Base-by-base conservation (phyloP, 306 rosid species). In the Cyamopsis tetragonoloba region DNA sequence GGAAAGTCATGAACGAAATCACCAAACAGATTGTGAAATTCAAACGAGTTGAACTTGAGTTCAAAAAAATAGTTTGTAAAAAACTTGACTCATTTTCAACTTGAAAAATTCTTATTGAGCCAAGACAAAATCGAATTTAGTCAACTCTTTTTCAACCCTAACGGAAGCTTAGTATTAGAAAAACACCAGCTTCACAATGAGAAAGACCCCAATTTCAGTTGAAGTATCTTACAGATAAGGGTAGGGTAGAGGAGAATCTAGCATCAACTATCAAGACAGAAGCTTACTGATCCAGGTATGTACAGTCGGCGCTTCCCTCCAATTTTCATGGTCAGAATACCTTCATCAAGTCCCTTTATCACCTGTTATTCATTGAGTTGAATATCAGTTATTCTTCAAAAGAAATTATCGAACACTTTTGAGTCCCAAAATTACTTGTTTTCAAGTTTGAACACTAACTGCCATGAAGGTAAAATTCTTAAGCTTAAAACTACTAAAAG, bases 261-360 rank as follows among this genome's bases (percentile, higher is more conserved):
- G 56, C 44, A 56, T 53, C 66, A 66, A 50, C 19, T 26, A 60
- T 66, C 48, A 70, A 70, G 76, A 63, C 14, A 72, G 68, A 75
- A 60, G 77, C 95, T 77, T 89, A 87, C 98, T 15, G 89, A 15
- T 84, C 98, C 96, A 5, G 98, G 98, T 67, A 92, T 84, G 79
- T 83, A 89, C 53, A 92, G 85, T 18, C 98, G 84, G 19, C 98
- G 96, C 79, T 87, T 89, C 68, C 98, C 96, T 19, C 98, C 96
- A 24, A 75, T 68, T 83, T 84, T 92, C 98, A 92, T 92, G 82
- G 77, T 80, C 80, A 92, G 59, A 5, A 92, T 68, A 31, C 98
- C 98, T 84, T 92, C 98, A 77, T 92, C 98, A 66, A 92, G 98
- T 71, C 98, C 98, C 79, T 84, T 84, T 81, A 92, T 84, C 66